A percentile compares a stretch with the other conserved stretches of the same genome.
phyloP scores from a whole-genome alignment of 371 early-diverging fungal species.

The Lichtheimia corymbifera region DNA sequence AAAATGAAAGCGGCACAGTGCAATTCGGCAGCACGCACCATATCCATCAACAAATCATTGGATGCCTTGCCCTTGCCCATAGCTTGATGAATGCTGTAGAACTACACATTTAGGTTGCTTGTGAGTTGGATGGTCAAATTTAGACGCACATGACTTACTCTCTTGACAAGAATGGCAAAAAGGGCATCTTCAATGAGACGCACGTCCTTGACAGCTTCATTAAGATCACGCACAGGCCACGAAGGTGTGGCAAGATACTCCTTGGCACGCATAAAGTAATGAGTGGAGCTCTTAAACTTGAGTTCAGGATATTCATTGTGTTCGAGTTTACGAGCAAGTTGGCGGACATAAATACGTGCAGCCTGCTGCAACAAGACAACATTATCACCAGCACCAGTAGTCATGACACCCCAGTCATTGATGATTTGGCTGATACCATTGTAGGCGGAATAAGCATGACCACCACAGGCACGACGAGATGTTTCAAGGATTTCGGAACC shows the following conservation, averaged over 20 bases:
- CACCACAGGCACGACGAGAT: conserved; percentile 62
- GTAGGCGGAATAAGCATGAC: conserved; percentile 68
- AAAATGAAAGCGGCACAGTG: conserved; percentile 40
- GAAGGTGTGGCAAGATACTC: conserved; percentile 22
- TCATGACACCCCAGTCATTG: conserved; percentile 69
- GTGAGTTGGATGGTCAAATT: no score
- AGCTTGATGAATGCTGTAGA: conserved; percentile 26
- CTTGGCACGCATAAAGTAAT: conserved; percentile 33
- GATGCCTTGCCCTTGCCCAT: conserved; percentile 13
- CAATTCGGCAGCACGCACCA: conserved; percentile 36
- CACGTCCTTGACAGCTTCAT: conserved; percentile 28
- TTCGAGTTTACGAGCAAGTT: conserved; percentile 29
- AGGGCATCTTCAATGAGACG: conserved; percentile 30
- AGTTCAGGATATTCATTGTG: conserved; percentile 27
- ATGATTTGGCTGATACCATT: conserved; percentile 66
- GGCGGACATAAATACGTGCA: conserved; percentile 31
- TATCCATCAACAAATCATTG: conserved; percentile 37
- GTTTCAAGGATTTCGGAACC: conserved; percentile 61
- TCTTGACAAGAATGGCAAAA: conserved; percentile 32
- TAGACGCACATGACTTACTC: conserved; percentile 22
- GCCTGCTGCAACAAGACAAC: conserved; percentile 67
- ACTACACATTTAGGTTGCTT: conserved; percentile 6
- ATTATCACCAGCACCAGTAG: conserved; percentile 77
- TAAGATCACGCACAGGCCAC: conserved; percentile 26
- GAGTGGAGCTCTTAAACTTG: conserved; percentile 37